Percentiles rank a stretch among this genome's conserved stretches.
phyloP scores from a whole-genome alignment of 257 asterid genomes.

The Solanum clarkiae region DNA sequence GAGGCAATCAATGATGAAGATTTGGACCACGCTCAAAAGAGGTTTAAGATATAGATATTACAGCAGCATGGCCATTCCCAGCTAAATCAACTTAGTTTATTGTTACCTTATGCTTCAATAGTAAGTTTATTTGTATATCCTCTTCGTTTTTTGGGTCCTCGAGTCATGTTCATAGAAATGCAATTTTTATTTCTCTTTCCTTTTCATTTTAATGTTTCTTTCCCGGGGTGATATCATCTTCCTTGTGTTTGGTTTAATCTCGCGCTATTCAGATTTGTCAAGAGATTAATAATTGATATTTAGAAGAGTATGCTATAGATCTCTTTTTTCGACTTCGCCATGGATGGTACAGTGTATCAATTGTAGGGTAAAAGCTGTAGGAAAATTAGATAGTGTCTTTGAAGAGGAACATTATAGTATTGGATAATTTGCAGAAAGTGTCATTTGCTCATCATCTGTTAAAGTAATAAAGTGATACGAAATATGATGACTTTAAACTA shows the following conservation, averaged over 20 bases:
- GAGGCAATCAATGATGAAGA: constrained; percentile 27
- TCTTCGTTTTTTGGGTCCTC: background rate
- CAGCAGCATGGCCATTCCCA: background rate
- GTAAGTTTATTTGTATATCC: background rate
- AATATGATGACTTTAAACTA: no score
- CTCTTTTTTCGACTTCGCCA: background rate
- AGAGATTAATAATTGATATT: background rate
- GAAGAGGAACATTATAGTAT: background rate
- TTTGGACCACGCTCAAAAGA: constrained; percentile 47
- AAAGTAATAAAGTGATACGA: background rate
- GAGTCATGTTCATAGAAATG: background rate
- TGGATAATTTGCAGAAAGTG: background rate
- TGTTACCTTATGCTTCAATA: background rate
- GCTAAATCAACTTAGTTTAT: background rate
- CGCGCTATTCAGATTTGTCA: background rate
- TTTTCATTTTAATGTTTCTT: background rate
- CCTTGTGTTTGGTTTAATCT: background rate
- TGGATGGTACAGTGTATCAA: background rate
- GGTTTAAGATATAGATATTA: constrained; percentile 33
- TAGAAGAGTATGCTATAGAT: background rate
- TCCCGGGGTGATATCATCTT: background rate
- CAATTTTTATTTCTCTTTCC: background rate
- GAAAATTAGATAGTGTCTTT: background rate
- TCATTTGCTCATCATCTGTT: background rate
- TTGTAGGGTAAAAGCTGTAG: background rate